Percentiles rank a stretch among this genome's conserved stretches.
Evolutionary conservation across 2,329 filamentous ascomycete species (phyloP).

Genomic region (Colletotrichum gloeosporioides): DNA sequence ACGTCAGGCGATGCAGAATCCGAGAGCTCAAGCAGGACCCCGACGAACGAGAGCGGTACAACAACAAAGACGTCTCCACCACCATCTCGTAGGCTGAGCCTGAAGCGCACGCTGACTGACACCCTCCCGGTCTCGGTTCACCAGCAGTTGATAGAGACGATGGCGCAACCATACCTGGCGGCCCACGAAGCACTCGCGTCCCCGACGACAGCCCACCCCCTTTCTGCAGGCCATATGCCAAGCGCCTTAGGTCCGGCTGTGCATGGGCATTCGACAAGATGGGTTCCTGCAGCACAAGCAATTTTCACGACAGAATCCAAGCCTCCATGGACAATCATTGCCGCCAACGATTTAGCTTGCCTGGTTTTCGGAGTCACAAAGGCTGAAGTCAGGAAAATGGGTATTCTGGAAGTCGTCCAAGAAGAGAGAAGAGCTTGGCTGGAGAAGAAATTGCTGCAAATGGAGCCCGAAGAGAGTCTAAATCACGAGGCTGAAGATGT

Average conservation of each 20-base stretch:
- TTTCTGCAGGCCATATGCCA: slow-evolving; percentile 48
- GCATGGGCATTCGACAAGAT: slow-evolving; percentile 90
- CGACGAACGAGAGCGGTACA: slow-evolving; percentile 61
- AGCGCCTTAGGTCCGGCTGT: slow-evolving; percentile 61
- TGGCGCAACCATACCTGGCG: slow-evolving; percentile 80
- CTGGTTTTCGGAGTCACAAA: slow-evolving; percentile 99
- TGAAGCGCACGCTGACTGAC: slow-evolving; percentile 91
- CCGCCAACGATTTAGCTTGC: slow-evolving; percentile 95
- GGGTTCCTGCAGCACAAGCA: slow-evolving; percentile 89
- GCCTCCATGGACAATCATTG: slow-evolving; percentile 92
- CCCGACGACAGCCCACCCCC: slow-evolving; percentile 46
- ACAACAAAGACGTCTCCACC: slow-evolving; percentile 60
- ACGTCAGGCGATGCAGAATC: slow-evolving; percentile 38
- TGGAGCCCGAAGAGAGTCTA: slow-evolving; percentile 50
- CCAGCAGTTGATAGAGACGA: slow-evolving; percentile 82
- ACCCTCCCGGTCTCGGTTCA: slow-evolving; percentile 76
- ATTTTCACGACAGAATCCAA: slow-evolving; percentile 96
- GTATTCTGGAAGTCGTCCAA: slow-evolving; percentile 93
- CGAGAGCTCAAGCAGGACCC: slow-evolving; percentile 57
- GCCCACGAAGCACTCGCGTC: slow-evolving; percentile 51
- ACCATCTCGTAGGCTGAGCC: slow-evolving; percentile 63
- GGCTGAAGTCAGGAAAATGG: slow-evolving; percentile 91
- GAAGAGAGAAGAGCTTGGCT: slow-evolving; percentile 89
- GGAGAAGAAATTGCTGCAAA: slow-evolving; percentile 78
- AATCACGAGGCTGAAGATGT: slow-evolving; percentile 36